Percentiles rank a stretch among this genome's conserved stretches.
These are phyloP conservation scores for Phenoliferia sp. DNA, from an alignment of 1,284 basidiomycete genomes.

Conservation along the genomic window DNA sequence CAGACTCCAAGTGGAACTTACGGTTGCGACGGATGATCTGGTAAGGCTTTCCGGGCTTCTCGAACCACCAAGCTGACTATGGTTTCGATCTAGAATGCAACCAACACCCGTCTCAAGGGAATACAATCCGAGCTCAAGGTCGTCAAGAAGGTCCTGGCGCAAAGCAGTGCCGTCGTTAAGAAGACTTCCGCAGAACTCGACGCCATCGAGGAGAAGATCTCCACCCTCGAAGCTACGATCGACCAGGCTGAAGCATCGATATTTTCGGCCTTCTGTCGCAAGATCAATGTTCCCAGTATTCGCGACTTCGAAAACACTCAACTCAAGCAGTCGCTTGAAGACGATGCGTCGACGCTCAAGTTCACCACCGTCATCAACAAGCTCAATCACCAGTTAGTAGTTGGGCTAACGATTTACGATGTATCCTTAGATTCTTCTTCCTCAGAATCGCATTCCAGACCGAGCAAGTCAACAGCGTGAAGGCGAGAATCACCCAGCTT, in stretches of 20 bases:
- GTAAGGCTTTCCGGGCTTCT: constrained; percentile 47
- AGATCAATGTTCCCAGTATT: constrained; percentile 76
- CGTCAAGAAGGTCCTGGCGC: constrained; percentile 63
- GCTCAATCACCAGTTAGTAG: constrained; percentile 73
- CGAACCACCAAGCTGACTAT: not conserved
- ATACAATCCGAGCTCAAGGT: constrained; percentile 68
- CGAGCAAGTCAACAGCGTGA: constrained; percentile 61
- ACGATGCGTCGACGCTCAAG: constrained; percentile 74
- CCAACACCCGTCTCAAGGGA: constrained; percentile 60
- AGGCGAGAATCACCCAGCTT: constrained; percentile 56
- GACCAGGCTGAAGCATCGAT: constrained; percentile 74
- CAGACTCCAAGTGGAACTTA: constrained; percentile 68
- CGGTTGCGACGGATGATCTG: constrained; percentile 74
- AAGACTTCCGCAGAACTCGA: constrained; percentile 53
- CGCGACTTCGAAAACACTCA: constrained; percentile 93
- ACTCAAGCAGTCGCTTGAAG: constrained; percentile 77
- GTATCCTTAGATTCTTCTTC: not conserved
- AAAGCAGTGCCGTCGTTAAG: constrained; percentile 60
- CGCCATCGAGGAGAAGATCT: constrained; percentile 55
- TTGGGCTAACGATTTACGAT: not conserved
- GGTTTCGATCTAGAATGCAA: constrained; percentile 52
- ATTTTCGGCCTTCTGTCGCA: constrained; percentile 72
- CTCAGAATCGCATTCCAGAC: constrained; percentile 69
- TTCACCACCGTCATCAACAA: constrained; percentile 85
- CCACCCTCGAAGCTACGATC: constrained; percentile 57